phyloP scores from a whole-genome alignment of 768 basidiomycete genomes.

The Tulasnella sp. region DNA sequence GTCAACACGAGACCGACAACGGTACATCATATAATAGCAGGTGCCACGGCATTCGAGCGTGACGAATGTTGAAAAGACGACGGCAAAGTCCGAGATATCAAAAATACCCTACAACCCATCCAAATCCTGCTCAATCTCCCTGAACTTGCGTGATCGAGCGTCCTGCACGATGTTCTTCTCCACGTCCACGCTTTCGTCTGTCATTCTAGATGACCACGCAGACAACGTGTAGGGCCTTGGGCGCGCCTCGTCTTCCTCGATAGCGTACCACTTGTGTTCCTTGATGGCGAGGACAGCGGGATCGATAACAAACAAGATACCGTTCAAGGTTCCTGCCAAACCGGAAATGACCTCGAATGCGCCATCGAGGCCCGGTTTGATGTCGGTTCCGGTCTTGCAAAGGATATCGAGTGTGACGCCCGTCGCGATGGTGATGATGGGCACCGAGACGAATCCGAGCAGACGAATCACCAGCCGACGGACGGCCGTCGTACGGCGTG shows the following conservation, averaged over 20 bases:
- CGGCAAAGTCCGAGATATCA: too few relatives aligned
- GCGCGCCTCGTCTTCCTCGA: neutral
- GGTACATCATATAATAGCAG: too few relatives aligned
- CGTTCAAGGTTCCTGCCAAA: neutral
- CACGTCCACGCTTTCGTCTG: too few relatives aligned
- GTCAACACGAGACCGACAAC: too few relatives aligned
- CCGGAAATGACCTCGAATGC: conserved; percentile 1
- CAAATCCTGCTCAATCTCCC: too few relatives aligned
- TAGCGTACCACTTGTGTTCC: neutral
- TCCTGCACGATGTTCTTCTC: too few relatives aligned
- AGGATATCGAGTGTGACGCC: conserved; percentile 13
- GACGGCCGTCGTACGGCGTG: conserved; percentile 9
- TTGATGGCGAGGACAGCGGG: neutral
- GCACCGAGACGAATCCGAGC: conserved; percentile 13
- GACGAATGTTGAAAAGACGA: too few relatives aligned
- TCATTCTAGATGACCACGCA: too few relatives aligned
- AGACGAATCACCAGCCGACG: conserved; percentile 12
- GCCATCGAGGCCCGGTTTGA: neutral
- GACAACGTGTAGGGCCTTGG: neutral
- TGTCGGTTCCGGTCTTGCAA: neutral
- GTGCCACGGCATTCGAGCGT: too few relatives aligned
- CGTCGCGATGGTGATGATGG: conserved; percentile 7
- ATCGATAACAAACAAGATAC: neutral
- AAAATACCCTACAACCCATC: too few relatives aligned
- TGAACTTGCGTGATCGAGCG: too few relatives aligned